Evolutionary conservation across 805 yeast genomes (phyloP).

Genomic region (Ogataea allantospora): DNA sequence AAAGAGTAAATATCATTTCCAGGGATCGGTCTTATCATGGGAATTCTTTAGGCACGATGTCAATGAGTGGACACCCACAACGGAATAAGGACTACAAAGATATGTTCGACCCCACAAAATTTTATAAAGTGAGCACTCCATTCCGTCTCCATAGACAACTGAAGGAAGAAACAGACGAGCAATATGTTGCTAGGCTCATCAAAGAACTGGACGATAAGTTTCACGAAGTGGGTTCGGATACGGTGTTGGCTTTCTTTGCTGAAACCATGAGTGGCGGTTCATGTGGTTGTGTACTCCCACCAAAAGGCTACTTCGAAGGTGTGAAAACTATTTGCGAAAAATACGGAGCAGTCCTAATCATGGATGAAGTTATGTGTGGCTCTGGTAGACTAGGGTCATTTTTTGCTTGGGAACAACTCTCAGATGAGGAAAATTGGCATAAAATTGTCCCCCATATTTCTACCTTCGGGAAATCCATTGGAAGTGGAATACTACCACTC

Average conservation of each 20-base stretch:
- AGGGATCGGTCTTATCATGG: constrained; percentile 47
- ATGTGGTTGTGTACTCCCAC: constrained; percentile 29
- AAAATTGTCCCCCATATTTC: constrained; percentile 45
- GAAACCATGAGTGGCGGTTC: constrained; percentile 29
- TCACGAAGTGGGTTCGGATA: constrained; percentile 24
- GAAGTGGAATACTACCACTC: constrained; percentile 41
- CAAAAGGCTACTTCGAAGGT: constrained; percentile 34
- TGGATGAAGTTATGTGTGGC: constrained; percentile 59
- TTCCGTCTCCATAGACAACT: constrained; percentile 24
- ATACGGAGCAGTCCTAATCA: constrained; percentile 44
- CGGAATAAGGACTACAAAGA: constrained; percentile 35
- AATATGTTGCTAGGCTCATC: constrained; percentile 19
- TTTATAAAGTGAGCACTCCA: constrained; percentile 18
- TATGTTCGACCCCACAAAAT: constrained; percentile 5
- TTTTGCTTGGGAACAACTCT: constrained; percentile 45
- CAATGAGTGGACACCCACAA: constrained; percentile 34
- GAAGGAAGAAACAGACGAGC: constrained; percentile 13
- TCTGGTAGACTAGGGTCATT: constrained; percentile 49
- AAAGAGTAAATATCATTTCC: constrained; percentile 39
- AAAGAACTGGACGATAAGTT: constrained; percentile 26
- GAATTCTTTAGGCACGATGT: constrained; percentile 42
- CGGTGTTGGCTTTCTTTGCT: constrained; percentile 25
- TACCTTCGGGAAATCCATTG: constrained; percentile 46
- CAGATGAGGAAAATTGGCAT: constrained; percentile 8
- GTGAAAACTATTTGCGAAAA: constrained; percentile 47